phyloP scores from a whole-genome alignment of 1,139 yeast genomes.

The Petasospora fabianii region DNA sequence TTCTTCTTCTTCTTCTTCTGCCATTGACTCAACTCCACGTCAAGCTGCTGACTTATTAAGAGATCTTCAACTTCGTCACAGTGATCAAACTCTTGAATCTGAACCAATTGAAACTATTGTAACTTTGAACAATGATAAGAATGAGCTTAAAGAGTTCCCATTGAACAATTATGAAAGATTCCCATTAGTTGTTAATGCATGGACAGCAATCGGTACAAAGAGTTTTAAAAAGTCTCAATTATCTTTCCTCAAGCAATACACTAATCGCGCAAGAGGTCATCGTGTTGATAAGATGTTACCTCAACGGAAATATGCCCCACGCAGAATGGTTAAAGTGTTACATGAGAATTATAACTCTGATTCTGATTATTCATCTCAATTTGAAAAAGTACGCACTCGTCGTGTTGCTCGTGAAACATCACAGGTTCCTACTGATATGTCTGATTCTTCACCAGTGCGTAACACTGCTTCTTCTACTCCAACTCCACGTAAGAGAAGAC shows the following conservation, averaged over 20 bases:
- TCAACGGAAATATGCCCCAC: conserved; percentile 32
- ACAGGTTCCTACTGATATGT: conserved; percentile 19
- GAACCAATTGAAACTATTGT: conserved; percentile 26
- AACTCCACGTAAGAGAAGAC: conserved; percentile 41
- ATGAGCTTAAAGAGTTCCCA: conserved; percentile 35
- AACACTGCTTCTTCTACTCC: conserved; percentile 27
- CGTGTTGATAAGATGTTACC: conserved; percentile 25
- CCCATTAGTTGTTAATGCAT: conserved; percentile 49
- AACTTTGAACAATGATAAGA: conserved; percentile 9
- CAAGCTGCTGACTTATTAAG: conserved; percentile 5
- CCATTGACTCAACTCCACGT: conserved; percentile 1
- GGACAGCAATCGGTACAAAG: conserved; percentile 39
- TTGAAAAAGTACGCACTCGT: conserved; percentile 58
- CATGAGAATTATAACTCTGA: conserved; percentile 25
- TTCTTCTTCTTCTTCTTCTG: conserved; percentile 5
- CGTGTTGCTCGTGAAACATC: conserved; percentile 43
- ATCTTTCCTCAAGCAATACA: conserved; percentile 49
- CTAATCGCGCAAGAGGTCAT: conserved; percentile 22
- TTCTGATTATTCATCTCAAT: conserved; percentile 29
- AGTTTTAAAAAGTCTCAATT: conserved; percentile 45
- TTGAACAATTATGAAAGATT: conserved; percentile 45
- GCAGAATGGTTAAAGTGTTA: conserved; percentile 26
- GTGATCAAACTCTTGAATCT: neutral
- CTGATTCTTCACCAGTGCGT: conserved; percentile 20
- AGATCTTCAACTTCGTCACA: neutral